Evolutionary conservation across 2,329 filamentous ascomycete species (phyloP), one percentile per base, ranked within the genome.

Genomic region (Endoconidiophora polonica): DNA sequence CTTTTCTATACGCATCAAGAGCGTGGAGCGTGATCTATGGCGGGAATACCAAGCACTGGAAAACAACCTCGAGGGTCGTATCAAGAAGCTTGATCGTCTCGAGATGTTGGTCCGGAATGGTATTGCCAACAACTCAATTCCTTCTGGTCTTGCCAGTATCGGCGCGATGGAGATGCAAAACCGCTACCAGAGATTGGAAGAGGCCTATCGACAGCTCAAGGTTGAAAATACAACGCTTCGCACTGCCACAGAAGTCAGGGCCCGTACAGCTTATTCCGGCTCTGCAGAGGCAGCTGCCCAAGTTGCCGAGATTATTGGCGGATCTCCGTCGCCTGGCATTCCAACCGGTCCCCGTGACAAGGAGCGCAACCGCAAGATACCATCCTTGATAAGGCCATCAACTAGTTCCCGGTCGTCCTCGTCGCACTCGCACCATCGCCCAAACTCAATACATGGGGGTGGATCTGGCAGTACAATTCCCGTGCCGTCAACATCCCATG

Each of bases 11-110:
- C 81, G 86, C 53, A 85, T 95, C 60, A 84, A 85, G 59, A 70
- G 73, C 5, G 80, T 95, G n/a, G 91, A 98, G 63, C 80, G 84
- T 45, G 85, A 94, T 54, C 67, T 96, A n/a, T 82, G 81, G 68
- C 85, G 86, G 55, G 88, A 96, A 59, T 96, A 95, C 59, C 84
- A 93, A 59, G 77, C 74, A 0, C 72, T 98, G 1, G 87, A 95
- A 63, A 79, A 79, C 57, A 84, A 79, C 37, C 76, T 95, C 24
- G 85, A 91, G 49, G 66, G 79, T 23, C 80, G 87, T 14, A 74
- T 81, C 53, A 91, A 93, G 68, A 86, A 86, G 57, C 75, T 98
- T 26, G 90, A 96, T 56, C 77, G 84, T 2, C 72, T 98, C 1
- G 91, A 98, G 64, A 77, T 80, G 14, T 74, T 86, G 40, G 78